A percentile compares a stretch with the other conserved stretches of the same genome.
Conservation (phyloP, 2,329 filamentous ascomycete genomes). For the Nothophaeocryptopus gaeumannii region DNA sequence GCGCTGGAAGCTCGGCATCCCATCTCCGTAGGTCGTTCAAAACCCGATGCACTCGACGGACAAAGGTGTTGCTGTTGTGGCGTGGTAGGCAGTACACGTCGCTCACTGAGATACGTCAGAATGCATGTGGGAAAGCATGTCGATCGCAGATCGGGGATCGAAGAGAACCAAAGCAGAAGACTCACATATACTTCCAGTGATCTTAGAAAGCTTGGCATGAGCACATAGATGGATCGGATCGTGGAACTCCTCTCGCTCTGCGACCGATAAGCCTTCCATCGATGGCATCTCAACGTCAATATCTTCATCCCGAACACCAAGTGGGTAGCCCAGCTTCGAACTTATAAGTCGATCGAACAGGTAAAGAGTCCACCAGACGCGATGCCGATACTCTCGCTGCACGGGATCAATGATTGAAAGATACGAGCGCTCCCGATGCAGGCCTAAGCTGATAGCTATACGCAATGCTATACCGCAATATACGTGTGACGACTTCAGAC, state of each 20-base stretch:
- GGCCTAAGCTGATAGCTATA: slow-evolving; percentile 44
- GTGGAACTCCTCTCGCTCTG: slow-evolving; percentile 34
- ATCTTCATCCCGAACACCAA: slow-evolving; percentile 35
- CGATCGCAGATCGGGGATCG: too few relatives aligned
- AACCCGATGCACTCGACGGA: slow-evolving; percentile 38
- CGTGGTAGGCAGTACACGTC: slow-evolving; percentile 27
- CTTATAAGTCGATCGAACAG: slow-evolving; percentile 35
- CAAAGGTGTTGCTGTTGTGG: slow-evolving; percentile 28
- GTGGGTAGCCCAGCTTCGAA: slow-evolving; percentile 36
- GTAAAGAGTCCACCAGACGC: slow-evolving; percentile 38
- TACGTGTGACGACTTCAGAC: slow-evolving; percentile 46
- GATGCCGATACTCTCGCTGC: slow-evolving; percentile 32
- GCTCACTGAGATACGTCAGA: slow-evolving; percentile 16
- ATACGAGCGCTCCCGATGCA: slow-evolving; percentile 39
- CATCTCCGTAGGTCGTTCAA: slow-evolving; percentile 40
- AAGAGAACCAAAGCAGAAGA: slow-evolving; percentile 13
- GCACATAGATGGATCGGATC: slow-evolving; percentile 40
- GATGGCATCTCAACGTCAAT: slow-evolving; percentile 47
- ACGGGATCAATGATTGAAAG: slow-evolving; percentile 37
- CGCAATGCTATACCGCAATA: slow-evolving; percentile 48
- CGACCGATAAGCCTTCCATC: slow-evolving; percentile 31
- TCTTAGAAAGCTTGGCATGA: slow-evolving; percentile 41
- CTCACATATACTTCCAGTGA: slow-evolving; percentile 32
- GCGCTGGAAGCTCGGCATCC: slow-evolving; percentile 36
- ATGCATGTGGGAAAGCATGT: slow-evolving; percentile 9